These are phyloP conservation scores for Silene vulgaris DNA, from an alignment of 179 eudicot species.

Conservation along the genomic window DNA sequence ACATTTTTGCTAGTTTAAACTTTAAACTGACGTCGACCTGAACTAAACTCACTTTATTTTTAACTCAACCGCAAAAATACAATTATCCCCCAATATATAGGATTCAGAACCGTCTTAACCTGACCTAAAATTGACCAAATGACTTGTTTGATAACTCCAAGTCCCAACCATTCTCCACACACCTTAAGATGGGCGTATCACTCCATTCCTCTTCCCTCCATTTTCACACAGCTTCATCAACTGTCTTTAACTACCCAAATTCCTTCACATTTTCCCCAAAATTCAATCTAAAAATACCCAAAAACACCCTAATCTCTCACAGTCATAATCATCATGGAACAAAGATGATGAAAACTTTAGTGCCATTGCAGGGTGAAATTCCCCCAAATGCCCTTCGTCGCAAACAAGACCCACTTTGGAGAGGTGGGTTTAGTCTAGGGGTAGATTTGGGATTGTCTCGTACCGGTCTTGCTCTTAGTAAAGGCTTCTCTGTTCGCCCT, in stretches of 20 bases:
- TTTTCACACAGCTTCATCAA: constrained; percentile 17
- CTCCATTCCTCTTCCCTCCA: neutral
- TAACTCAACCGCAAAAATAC: no score
- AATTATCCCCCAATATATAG: no score
- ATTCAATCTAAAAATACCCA: constrained; percentile 1
- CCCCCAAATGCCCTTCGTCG: constrained; percentile 57
- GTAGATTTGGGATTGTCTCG: constrained; percentile 72
- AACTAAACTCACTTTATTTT: no score
- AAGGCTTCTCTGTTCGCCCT: constrained; percentile 73
- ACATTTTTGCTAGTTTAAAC: no score
- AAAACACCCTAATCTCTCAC: neutral
- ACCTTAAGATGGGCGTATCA: neutral
- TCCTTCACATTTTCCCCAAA: neutral
- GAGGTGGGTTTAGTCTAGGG: constrained; percentile 71
- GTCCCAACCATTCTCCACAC: no score
- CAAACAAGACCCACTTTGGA: constrained; percentile 45
- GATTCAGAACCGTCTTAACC: no score
- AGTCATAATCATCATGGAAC: constrained; percentile 7
- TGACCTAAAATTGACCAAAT: no score
- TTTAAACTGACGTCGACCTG: no score
- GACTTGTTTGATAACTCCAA: no score
- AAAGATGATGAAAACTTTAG: constrained; percentile 10
- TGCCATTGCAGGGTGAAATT: constrained; percentile 28
- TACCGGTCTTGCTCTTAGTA: constrained; percentile 77
- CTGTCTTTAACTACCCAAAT: neutral